Conservation (phyloP, 2,329 filamentous ascomycete species). For the Aureobasidium sp. region DNA sequence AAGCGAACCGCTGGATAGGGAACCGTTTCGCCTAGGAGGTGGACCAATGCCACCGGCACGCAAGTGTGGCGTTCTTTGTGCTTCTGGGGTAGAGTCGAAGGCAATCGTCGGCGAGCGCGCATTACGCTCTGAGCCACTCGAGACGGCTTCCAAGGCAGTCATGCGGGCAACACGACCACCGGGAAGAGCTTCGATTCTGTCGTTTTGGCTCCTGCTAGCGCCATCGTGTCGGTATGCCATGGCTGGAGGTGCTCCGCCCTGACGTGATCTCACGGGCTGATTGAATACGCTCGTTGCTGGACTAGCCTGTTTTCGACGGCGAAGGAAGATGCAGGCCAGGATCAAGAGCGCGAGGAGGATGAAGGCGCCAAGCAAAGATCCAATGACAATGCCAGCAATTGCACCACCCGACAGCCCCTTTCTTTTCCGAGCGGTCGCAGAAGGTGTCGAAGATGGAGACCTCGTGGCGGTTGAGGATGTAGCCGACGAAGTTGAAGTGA, state of each 20-base stretch:
- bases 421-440: constrained; percentile 22
- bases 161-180: constrained; percentile 90
- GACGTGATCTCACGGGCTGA: constrained; percentile 66
- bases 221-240: constrained; percentile 38
- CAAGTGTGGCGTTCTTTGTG: constrained; percentile 38
- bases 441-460: constrained; percentile 27
- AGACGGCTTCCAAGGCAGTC: constrained; percentile 80
- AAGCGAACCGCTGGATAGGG: constrained; percentile 76
- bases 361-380: constrained; percentile 63
- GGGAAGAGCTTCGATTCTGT: constrained; percentile 61
- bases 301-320: constrained; percentile 50
- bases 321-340: constrained; percentile 51
- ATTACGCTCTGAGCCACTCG: constrained; percentile 48
- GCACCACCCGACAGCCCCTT: constrained; percentile 68
- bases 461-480: constrained; percentile 20
- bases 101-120: constrained; percentile 44
- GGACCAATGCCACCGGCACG: constrained; percentile 43
- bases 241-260: constrained; percentile 24
- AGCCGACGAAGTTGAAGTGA: constrained; percentile 46
- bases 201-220: constrained; percentile 28
- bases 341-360: constrained; percentile 61
- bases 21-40: constrained; percentile 68
- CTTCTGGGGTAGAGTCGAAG: constrained; percentile 54
- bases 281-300: constrained; percentile 75
- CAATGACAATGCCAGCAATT: constrained; percentile 86